A percentile compares a stretch with the other conserved stretches of the same genome.
phyloP scores from a whole-genome alignment of 345 rosid genomes.

The Bruguiera gymnorhiza region DNA sequence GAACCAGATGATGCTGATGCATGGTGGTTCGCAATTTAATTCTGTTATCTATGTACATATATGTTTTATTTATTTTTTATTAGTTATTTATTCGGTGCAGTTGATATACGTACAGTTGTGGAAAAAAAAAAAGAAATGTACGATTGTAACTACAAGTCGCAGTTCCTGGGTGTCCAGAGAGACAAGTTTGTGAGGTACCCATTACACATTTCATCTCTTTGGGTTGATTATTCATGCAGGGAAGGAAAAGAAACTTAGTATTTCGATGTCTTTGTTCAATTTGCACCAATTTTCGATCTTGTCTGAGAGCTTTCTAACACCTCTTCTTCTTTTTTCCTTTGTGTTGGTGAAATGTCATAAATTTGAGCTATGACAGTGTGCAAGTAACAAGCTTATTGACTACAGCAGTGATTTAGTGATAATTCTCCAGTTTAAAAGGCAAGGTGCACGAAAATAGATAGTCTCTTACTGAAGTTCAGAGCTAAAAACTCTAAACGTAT shows the following conservation, averaged over 20 bases:
- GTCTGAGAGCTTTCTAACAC: no score
- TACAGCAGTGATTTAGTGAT: neutral
- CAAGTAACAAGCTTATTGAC: no score
- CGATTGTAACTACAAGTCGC: constrained; percentile 61
- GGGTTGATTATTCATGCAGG: neutral
- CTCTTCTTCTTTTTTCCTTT: no score
- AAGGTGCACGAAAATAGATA: no score
- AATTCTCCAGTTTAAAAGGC: neutral
- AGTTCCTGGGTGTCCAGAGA: constrained; percentile 59
- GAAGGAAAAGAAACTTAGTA: neutral
- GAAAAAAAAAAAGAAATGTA: constrained; percentile 49
- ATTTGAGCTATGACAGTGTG: no score
- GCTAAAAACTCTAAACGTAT: neutral
- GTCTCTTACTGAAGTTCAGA: no score
- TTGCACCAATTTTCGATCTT: no score
- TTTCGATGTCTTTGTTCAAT: no score
- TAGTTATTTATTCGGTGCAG: constrained; percentile 30
- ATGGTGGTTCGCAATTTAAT: neutral
- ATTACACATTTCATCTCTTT: constrained; percentile 1
- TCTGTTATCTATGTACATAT: no score
- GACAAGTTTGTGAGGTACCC: constrained; percentile 87
- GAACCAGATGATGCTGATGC: no score
- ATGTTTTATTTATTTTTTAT: neutral
- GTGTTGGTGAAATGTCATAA: no score
- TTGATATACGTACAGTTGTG: constrained; percentile 35